Evolutionary conservation across 345 rosid genomes (phyloP).

Genomic region (Melaleuca quinquenervia): DNA sequence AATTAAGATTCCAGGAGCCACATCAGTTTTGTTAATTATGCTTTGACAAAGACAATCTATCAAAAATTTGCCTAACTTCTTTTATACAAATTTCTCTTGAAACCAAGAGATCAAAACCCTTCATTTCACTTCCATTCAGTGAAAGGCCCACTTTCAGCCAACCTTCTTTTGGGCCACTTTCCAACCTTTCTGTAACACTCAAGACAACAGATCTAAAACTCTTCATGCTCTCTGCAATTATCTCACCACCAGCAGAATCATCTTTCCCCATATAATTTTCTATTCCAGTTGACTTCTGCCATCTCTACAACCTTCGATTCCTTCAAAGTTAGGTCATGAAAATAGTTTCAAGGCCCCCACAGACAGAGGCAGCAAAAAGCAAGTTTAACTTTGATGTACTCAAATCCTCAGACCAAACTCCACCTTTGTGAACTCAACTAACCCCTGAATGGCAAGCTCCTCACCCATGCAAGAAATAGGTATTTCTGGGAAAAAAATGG

Average conservation of each 20-base stretch:
- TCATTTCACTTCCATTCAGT: not conserved
- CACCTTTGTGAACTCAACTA: not conserved
- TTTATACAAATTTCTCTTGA: not conserved
- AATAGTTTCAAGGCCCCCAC: not conserved
- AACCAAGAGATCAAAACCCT: not conserved
- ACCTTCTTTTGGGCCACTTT: not conserved
- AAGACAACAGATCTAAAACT: not conserved
- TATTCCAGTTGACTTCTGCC: not conserved
- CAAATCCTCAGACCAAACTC: not conserved
- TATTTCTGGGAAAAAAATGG: not conserved
- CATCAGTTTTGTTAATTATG: not conserved
- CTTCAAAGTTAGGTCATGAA: not conserved
- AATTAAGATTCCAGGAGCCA: not conserved
- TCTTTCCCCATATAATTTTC: not conserved
- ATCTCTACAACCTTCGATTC: not conserved
- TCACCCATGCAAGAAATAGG: not conserved
- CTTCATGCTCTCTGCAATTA: not conserved
- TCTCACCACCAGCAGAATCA: not conserved
- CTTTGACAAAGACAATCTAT: not conserved
- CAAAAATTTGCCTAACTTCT: not conserved
- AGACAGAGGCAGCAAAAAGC: not conserved
- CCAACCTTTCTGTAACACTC: not conserved
- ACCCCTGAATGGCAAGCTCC: not conserved
- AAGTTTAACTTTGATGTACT: not conserved
- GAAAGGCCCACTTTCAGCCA: not conserved